A percentile compares a stretch with the other conserved stretches of the same genome.
phyloP scores from a whole-genome alignment of 495 filamentous ascomycete species.

The Chaetomium tenue region DNA sequence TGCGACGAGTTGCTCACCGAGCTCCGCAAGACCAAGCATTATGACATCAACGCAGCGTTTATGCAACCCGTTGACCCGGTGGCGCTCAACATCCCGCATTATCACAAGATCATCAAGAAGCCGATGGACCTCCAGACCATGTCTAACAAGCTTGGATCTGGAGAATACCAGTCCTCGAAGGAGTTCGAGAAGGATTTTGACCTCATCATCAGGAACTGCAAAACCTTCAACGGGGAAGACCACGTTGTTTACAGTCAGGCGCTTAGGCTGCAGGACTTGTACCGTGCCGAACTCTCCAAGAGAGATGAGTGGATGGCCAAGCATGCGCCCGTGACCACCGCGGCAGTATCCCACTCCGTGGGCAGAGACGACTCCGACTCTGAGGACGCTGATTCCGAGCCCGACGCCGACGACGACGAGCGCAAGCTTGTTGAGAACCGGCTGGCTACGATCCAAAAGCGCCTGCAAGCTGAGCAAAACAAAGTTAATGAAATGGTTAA shows the following conservation, averaged over 20 bases:
- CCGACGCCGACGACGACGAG: constrained; percentile 36
- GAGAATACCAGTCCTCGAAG: constrained; percentile 77
- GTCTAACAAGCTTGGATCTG: constrained; percentile 67
- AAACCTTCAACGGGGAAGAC: constrained; percentile 80
- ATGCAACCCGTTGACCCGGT: constrained; percentile 85
- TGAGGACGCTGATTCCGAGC: constrained; percentile 43
- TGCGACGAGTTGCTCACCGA: constrained; percentile 80
- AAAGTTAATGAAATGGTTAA: constrained; percentile 66
- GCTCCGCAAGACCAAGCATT: constrained; percentile 71
- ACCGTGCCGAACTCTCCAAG: constrained; percentile 67
- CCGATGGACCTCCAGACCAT: constrained; percentile 92
- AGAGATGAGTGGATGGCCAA: constrained; percentile 75
- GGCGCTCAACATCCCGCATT: constrained; percentile 87
- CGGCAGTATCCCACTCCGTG: constrained; percentile 35
- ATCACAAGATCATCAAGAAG: constrained; percentile 89
- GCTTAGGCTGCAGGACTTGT: constrained; percentile 66
- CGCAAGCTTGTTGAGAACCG: constrained; percentile 23
- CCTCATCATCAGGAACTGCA: constrained; percentile 85
- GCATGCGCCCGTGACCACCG: constrained; percentile 58
- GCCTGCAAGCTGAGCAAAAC: constrained; percentile 55
- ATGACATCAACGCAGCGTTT: constrained; percentile 65
- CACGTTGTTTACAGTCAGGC: constrained; percentile 71
- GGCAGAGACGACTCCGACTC: constrained; percentile 62
- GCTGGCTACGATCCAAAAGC: constrained; percentile 30
- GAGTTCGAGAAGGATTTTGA: constrained; percentile 83